Percentiles rank a stretch among this genome's conserved stretches.
These are phyloP conservation scores for Lipomyces lipofer DNA, from an alignment of 805 yeast genomes.

Conservation along the genomic window DNA sequence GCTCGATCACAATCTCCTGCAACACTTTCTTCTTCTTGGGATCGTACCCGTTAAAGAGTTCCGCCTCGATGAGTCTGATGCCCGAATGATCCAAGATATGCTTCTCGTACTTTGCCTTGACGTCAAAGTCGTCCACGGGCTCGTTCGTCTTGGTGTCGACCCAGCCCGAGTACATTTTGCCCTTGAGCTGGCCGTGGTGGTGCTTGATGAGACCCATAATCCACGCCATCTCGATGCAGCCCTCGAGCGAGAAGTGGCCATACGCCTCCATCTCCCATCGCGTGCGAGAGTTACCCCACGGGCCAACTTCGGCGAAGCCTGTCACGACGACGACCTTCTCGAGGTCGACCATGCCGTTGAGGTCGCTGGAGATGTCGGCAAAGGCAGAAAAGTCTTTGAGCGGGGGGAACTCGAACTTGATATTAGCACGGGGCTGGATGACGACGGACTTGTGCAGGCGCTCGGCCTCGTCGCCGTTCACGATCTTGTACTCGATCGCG, in stretches of 20 bases:
- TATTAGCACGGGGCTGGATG: conserved; percentile 92
- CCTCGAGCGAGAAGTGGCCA: conserved; percentile 95
- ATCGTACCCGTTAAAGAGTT: conserved; percentile 88
- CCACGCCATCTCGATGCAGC: conserved; percentile 99
- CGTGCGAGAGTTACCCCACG: conserved; percentile 99
- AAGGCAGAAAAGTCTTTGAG: conserved; percentile 75
- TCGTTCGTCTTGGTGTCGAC: conserved; percentile 88
- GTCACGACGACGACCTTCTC: conserved; percentile 93
- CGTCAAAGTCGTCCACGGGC: conserved; percentile 93
- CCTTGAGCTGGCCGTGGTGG: conserved; percentile 83
- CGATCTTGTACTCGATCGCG: conserved; percentile 80
- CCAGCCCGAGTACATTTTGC: conserved; percentile 92
- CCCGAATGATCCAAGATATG: conserved; percentile 90
- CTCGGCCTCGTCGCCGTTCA: conserved; percentile 86
- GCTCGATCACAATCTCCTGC: conserved; percentile 96
- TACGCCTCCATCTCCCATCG: conserved; percentile 99
- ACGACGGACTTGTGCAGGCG: conserved; percentile 74
- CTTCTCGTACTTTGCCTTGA: conserved; percentile 88
- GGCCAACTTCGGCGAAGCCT: conserved; percentile 98
- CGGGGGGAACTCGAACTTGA: conserved; percentile 89
- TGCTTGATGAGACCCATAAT: conserved; percentile 97
- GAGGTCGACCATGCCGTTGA: conserved; percentile 88
- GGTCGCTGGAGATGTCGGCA: conserved; percentile 44
- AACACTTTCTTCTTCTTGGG: conserved; percentile 90
- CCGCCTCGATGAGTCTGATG: conserved; percentile 95